Evolutionary conservation across 106 monocot species (phyloP).

Genomic region (Phalaenopsis equestris): DNA sequence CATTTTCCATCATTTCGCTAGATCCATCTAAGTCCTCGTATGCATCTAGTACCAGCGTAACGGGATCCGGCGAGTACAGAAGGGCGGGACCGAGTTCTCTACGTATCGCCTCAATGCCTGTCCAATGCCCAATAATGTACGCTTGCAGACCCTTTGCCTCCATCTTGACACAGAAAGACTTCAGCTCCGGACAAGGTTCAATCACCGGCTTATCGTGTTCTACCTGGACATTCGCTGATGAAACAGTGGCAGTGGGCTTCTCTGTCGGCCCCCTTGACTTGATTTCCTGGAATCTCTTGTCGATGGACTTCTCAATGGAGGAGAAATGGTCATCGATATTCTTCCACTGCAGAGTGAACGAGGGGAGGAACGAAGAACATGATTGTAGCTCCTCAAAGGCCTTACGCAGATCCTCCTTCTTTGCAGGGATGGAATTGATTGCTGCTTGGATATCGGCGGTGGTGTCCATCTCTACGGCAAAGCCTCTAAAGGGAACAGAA

Average conservation of each 20-base stretch:
- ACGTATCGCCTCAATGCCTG: not conserved
- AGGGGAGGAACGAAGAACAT: slow-evolving; percentile 32
- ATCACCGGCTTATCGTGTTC: not conserved
- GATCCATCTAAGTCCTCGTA: not conserved
- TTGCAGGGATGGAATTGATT: slow-evolving; percentile 32
- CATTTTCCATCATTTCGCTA: not conserved
- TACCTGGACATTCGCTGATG: not conserved
- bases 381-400: slow-evolving; percentile 40
- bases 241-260: not conserved
- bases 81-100: not conserved
- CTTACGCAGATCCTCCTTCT: slow-evolving; percentile 36
- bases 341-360: slow-evolving; percentile 47
- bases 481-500: no score
- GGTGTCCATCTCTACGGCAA: slow-evolving; percentile 2
- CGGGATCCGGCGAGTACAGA: not conserved
- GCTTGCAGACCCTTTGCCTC: slow-evolving; percentile 26
- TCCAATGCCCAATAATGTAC: not conserved
- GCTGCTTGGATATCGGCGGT: slow-evolving; percentile 31
- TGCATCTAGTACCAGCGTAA: slow-evolving; percentile 2
- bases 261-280: not conserved
- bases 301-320: slow-evolving; percentile 36
- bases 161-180: slow-evolving; percentile 30
- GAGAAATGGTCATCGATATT: slow-evolving; percentile 48
- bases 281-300: slow-evolving; percentile 33
- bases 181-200: slow-evolving; percentile 24